Base-by-base conservation (phyloP, 2,329 filamentous ascomycete genomes). In the Canariomyces notabilis region DNA sequence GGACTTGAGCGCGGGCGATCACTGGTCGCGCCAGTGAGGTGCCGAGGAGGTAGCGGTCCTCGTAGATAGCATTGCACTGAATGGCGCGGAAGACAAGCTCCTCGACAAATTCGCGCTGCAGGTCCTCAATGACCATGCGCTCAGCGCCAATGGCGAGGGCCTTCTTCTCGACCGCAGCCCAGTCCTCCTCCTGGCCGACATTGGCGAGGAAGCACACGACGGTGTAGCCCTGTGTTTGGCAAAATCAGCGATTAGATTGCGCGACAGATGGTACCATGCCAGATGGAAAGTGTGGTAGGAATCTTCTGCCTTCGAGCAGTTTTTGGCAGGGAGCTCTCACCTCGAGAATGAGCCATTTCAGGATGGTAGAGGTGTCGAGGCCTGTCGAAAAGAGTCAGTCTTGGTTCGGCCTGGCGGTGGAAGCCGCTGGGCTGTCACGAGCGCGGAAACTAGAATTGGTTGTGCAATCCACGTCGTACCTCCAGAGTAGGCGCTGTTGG, bases 71-170 rank as follows among this genome's bases (percentile, higher is more conserved):
- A 55, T 83, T 81, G 65, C 81, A 87, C 67, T 88, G 84, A 53
- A 93, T 79, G 51, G 87, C 87, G 42, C 79, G 83, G 77, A 83
- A 90, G 73, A 83, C 85, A 36, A 93, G 75, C 71, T 91, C 79
- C 58, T 89, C 84, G 56, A 93, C 79, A 61, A 93, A 90, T 67
- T 88, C 83, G 57, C 75, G 74, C 59, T 81, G 79, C 44, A 91
- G 75, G 64, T 93, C 79, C 52, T 74, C 68, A 55, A 82, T 74
- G 53, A 76, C 64, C 65, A 83, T 78, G 69, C 79, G 77, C 68
- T 77, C 71, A 18, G 84, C 84, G 59, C 84, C 84, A 53, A 87
- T 78, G 66, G 54, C 51, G 6, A 57, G 52, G 2, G 62, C 61
- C 76, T 90, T 89, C 62, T 77, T 76, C 68, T 85, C 79, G 48